Evolutionary conservation across 768 basidiomycete genomes (phyloP).

Genomic region (Gloeopeniophorella convolvens): DNA sequence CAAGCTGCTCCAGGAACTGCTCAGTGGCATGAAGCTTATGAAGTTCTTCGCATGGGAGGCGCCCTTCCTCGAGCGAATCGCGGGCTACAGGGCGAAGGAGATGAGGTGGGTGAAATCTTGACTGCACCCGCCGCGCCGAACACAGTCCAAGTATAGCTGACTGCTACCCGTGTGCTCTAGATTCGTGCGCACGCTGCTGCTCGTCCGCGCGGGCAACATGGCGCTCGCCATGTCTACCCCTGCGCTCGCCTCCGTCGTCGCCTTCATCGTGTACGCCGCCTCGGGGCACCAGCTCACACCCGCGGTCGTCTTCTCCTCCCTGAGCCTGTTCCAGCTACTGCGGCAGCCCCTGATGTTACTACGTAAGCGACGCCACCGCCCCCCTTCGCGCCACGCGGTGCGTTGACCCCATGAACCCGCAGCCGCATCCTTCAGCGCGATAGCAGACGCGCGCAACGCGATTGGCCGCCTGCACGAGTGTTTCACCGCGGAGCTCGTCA

Average conservation of each 20-base stretch:
- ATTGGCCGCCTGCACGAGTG: conserved; percentile 68
- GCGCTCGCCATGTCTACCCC: conserved; percentile 70
- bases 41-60: conserved; percentile 88
- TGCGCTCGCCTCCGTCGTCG: conserved; percentile 67
- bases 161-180: conserved; percentile 30
- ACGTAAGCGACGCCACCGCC: conserved; percentile 29
- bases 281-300: conserved; percentile 65
- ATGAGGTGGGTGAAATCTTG: conserved; percentile 44
- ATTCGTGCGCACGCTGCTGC: conserved; percentile 58
- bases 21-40: conserved; percentile 87
- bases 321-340: conserved; percentile 80
- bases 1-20: conserved; percentile 82
- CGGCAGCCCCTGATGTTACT: conserved; percentile 76
- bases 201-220: conserved; percentile 60
- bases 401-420: conserved; percentile 2
- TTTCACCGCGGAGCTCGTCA: conserved; percentile 76
- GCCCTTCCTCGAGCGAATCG: conserved; percentile 72
- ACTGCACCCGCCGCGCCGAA: not conserved
- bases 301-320: conserved; percentile 72
- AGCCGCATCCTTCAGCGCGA: conserved; percentile 70
- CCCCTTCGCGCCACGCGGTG: not conserved
- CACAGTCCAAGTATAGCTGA: conserved; percentile 5
- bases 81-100: conserved; percentile 64
- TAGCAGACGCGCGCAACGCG: conserved; percentile 81
- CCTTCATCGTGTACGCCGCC: conserved; percentile 71